Evolutionary conservation across 345 rosid genomes (phyloP), one percentile per base, ranked within the genome.

Genomic region (Gossypium thurberi): DNA sequence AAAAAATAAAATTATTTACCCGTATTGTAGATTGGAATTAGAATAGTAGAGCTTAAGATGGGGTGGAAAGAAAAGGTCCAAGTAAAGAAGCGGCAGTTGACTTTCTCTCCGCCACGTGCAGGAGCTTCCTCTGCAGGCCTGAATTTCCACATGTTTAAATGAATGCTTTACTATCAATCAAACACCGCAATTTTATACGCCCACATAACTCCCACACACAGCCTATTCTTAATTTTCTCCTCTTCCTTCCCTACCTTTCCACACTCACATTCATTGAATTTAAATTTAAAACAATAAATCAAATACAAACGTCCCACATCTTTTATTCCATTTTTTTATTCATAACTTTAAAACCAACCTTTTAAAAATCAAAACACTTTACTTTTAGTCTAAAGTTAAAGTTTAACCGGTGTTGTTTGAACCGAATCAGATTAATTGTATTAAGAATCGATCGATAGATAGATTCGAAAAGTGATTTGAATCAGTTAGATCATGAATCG

Each of bases 401-500:
- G 1, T 33, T 33, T 33, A 33, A 33, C 0, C 6, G 1, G 1
- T 33, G 1, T 33, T 33, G 1, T 33, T 33, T 5, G 6, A 5
- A 33, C 1, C 1, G 1, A 0, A 33, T 33, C 1, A 5, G 40
- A 33, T 33, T 5, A 5, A 7, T 5, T 33, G 1, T 1, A 33
- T 33, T 33, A 0, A 33, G 0, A 33, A 33, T 33, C 6, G 0
- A 0, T 33, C 0, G 0, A 5, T 4, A 33, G 40, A 33, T 33
- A 5, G 7, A 33, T 5, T 33, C 7, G 40, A 33, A 1, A 0
- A 33, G 40, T 33, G 40, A 33, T 33, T 33, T 5, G 40, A 33
- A 33, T 33, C 7, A 1, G 0, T 5, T 33, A 33, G 7, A 5
- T 33, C 40, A 33, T 33, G 1, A 33, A 33, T 5, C 40, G 1